Base-by-base conservation (phyloP, 1,139 yeast species). In the Magnusiomyces starmeri region DNA sequence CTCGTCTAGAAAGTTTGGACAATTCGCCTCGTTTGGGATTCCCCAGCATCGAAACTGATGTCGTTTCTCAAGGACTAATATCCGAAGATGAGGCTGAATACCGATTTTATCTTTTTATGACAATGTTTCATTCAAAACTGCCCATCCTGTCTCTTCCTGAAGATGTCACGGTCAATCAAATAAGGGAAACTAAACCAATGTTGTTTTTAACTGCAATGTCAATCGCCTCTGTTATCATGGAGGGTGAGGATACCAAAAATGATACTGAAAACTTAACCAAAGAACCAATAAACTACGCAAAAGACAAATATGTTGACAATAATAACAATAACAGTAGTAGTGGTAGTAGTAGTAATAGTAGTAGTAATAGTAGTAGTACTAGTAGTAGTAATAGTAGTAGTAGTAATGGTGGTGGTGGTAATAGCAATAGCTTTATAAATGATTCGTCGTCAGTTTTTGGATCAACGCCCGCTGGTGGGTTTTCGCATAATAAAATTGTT, bases 131-230 rank as follows among this genome's bases (percentile, higher is more conserved):
- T 12, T 18, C 12, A 10, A 4, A 18, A 10, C 37, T 32, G n/a
- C 37, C 37, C 6, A 18, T 32, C n/a, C n/a, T 32, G 37, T 14
- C 37, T 32, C 37, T 48, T 21, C 29, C 85, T 2, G 66, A 62
- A 0, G 67, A 70, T 27, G 54, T 71, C 16, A 65, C 77, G 1
- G 73, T 78, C 3, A 79, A 76, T n/a, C 72, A 70, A 18, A 62
- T 87, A 50, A 71, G 82, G 46, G 62, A 63, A 10, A 67, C 73
- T 1, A 75, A 74, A 49, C 95, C 95, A 2, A 72, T 77, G 43
- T 66, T 88, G 47, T 79, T 86, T 57, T 75, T 82, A 48, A 73
- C 85, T 0, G 69, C 86, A 21, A 77, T 87, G 77, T 75, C 85
- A 1, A 75, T 81, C 9, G 70, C 85, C 1, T 78, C 83, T 6